Conservation (phyloP, 208 protist species). For the Acanthamoeba healyi region DNA sequence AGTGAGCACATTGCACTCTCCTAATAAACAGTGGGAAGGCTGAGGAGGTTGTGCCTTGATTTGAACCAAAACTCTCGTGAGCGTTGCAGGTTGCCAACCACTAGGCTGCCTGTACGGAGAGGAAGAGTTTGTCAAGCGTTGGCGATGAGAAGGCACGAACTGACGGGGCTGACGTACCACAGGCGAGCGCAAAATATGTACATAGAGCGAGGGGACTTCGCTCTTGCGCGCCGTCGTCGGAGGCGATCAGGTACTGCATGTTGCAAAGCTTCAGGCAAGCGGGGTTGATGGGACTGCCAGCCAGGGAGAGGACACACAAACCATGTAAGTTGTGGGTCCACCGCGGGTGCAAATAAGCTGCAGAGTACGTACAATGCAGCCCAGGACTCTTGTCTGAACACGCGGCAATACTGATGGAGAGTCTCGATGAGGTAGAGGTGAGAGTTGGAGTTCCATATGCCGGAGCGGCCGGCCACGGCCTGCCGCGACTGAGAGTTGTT, state of each 20-base stretch:
- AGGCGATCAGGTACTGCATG: not conserved
- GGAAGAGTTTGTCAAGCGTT: no score
- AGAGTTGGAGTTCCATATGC: not conserved
- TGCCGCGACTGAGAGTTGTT: not conserved
- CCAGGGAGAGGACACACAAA: not conserved
- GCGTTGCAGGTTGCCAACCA: conserved; percentile 16
- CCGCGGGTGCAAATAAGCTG: not conserved
- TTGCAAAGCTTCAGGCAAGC: conserved; percentile 3
- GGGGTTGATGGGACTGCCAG: not conserved
- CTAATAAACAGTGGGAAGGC: no score
- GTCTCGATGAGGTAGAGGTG: conserved; percentile 23
- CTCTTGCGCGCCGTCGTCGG: conserved; percentile 25
- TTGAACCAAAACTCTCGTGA: conserved; percentile 11
- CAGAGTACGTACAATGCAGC: not conserved
- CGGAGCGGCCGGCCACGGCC: not conserved
- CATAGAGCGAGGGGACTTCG: conserved; percentile 29
- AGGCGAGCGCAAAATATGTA: conserved; percentile 44
- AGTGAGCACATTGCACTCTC: no score
- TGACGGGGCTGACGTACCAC: not conserved
- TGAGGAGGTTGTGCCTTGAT: no score
- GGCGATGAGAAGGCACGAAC: no score
- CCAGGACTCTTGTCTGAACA: not conserved
- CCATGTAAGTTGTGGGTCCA: not conserved
- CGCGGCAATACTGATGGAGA: conserved; percentile 17
- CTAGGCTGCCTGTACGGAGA: not conserved